Evolutionary conservation across 2,329 filamentous ascomycete genomes (phyloP).

Genomic region (Alternaria postmessia): DNA sequence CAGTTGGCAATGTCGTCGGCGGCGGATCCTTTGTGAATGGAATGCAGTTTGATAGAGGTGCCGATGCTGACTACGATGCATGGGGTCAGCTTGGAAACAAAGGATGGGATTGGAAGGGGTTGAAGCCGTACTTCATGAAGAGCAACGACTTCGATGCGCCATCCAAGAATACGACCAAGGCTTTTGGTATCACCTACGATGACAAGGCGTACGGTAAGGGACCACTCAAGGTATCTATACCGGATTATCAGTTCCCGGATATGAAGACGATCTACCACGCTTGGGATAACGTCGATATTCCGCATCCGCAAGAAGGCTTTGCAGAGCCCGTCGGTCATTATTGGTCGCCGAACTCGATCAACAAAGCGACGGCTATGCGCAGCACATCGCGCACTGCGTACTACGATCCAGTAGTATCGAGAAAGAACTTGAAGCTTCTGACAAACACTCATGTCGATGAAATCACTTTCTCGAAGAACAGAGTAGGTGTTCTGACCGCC

Average conservation of each 20-base stretch:
- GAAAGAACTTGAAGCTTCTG: conserved; percentile 20
- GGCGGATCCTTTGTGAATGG: conserved; percentile 46
- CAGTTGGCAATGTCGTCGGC: conserved; percentile 38
- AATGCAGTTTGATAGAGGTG: conserved; percentile 45
- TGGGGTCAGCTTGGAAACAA: conserved; percentile 7
- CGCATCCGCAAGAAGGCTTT: conserved; percentile 18
- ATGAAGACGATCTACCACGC: conserved; percentile 14
- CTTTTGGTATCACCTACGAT: conserved; percentile 27
- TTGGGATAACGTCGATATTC: conserved; percentile 10
- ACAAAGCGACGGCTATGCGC: conserved; percentile 19
- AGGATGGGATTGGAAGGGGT: conserved; percentile 9
- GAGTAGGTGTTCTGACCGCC: conserved; percentile 3
- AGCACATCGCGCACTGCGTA: conserved; percentile 16
- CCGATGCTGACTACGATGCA: conserved; percentile 20
- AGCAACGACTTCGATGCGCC: conserved; percentile 27
- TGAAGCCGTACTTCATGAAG: conserved; percentile 17
- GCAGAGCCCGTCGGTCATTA: conserved; percentile 33
- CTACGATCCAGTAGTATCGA: conserved; percentile 22
- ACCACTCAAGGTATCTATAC: conserved; percentile 13
- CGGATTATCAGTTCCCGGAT: conserved; percentile 23
- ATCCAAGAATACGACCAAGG: conserved; percentile 6
- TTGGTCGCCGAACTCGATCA: conserved; percentile 32
- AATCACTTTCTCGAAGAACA: conserved; percentile 10
- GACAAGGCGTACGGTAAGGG: conserved; percentile 17
- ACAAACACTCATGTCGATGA: conserved; percentile 15